Percentiles rank a stretch among this genome's conserved stretches.
Conservation (phyloP, 2,329 filamentous ascomycete species). For the Colletotrichum tamarilloi region DNA sequence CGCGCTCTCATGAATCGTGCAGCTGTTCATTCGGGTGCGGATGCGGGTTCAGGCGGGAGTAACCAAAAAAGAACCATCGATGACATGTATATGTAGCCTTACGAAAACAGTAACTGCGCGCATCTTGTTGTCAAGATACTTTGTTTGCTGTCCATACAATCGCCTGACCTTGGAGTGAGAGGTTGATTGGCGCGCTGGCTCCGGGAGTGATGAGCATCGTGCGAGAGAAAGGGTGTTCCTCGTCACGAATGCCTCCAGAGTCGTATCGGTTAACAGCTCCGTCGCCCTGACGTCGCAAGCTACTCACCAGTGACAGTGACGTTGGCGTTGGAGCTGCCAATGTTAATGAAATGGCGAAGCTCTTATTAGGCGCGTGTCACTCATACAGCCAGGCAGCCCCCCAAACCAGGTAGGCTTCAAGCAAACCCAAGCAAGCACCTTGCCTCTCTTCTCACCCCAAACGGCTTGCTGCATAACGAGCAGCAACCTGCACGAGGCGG, state of each 20-base stretch:
- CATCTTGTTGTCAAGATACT: background rate
- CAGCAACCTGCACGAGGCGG: background rate
- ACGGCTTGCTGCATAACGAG: constrained; percentile 22
- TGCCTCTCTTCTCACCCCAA: constrained; percentile 11
- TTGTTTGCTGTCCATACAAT: background rate
- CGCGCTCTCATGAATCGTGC: constrained; percentile 14
- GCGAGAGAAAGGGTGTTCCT: background rate
- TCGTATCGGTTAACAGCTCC: background rate
- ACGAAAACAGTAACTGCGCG: background rate
- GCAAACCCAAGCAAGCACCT: background rate
- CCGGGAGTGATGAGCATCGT: background rate
- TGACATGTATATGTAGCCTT: background rate
- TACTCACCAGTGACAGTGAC: constrained; percentile 12
- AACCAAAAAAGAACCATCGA: background rate
- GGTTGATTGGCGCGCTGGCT: background rate
- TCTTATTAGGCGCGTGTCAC: background rate
- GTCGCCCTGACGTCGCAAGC: background rate
- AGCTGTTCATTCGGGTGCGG: background rate
- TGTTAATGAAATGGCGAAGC: background rate
- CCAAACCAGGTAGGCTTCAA: background rate
- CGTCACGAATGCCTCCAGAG: background rate
- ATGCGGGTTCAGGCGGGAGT: constrained; percentile 20
- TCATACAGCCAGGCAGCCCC: background rate
- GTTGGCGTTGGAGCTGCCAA: background rate
- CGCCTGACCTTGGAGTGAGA: background rate